Base-by-base conservation (phyloP, 73 alveolate genomes). In the Paramecium caudatum region DNA sequence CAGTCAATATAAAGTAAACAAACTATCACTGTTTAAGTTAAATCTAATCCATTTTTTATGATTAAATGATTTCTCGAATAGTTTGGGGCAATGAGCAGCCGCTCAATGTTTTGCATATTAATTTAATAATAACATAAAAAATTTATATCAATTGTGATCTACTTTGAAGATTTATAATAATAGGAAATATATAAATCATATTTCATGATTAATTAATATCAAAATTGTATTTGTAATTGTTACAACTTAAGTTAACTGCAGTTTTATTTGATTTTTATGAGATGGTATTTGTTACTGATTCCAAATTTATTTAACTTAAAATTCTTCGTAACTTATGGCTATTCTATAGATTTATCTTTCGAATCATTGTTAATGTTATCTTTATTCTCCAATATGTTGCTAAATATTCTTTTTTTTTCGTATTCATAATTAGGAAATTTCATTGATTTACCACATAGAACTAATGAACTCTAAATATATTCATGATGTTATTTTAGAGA, bases 391-490 rank as follows among this genome's bases (percentile, higher is more conserved):
- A 55, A 55, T 17, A 65, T 33, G 15, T 65, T 65, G 25, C 83
- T 65, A 33, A 33, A 16, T 5, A 33, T 65, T 65, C 83, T 65
- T 65, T 15, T 65, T 43, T 65, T 65, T 5, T 74, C 88, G 16
- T 16, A 15, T 8, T 74, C 62, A 39, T 30, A 13, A 45, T 17
- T 13, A 21, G 88, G 68, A 19, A 74, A 45, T 37, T 17, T 74
- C 47, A 74, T 21, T 36, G 62, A 74, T 45, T 74, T 74, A 45
- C 88, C 88, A 74, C 88, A 74, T 10, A 74, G 21, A 6, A 74
- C 47, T 19, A 74, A 43, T 41, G 49, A 45, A 45, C 62, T 74
- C 19, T 65, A 33, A 65, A 65, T 65, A 5, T 32, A 12, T 10
- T 33, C 49, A 33, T 65, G 47, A 25, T 65, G 48, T 10, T 65